A percentile compares a stretch with the other conserved stretches of the same genome.
phyloP scores from a whole-genome alignment of 176 grass and related monocot species.

The Paspalum notatum region DNA sequence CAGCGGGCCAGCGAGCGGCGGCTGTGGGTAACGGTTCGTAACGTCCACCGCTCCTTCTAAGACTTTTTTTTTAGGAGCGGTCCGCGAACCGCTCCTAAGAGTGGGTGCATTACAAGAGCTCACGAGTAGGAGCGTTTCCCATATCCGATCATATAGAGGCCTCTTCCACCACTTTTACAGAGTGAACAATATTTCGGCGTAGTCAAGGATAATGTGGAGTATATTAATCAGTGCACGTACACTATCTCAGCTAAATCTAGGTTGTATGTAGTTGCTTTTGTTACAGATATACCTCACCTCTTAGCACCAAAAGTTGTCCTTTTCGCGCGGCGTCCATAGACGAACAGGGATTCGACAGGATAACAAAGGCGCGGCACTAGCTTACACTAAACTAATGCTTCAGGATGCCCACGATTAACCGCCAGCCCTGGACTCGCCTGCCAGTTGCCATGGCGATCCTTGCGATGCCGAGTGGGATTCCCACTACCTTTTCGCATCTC shows the following conservation, averaged over 20 bases:
- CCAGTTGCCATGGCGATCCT: slow-evolving; percentile 30
- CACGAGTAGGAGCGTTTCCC: too few species aligned
- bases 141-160: too few species aligned
- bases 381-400: slow-evolving; percentile 35
- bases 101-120: too few species aligned
- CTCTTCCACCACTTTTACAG: too few species aligned
- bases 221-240: too few species aligned
- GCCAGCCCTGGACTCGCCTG: slow-evolving; percentile 27
- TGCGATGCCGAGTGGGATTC: slow-evolving; percentile 58
- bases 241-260: not conserved
- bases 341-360: slow-evolving; percentile 36
- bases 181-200: not conserved
- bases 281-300: not conserved
- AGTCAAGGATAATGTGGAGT: not conserved
- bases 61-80: too few species aligned
- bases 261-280: not conserved
- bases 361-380: slow-evolving; percentile 30
- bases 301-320: not conserved
- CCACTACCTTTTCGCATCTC: slow-evolving; percentile 39
- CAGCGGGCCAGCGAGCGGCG: too few species aligned
- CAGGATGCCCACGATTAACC: slow-evolving; percentile 55
- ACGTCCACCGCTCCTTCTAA: too few species aligned
- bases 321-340: not conserved
- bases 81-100: too few species aligned
- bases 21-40: too few species aligned